Percentiles rank a stretch among this genome's conserved stretches.
Evolutionary conservation across 768 basidiomycete species (phyloP).

Genomic region (Neoboletus brunneissimus): DNA sequence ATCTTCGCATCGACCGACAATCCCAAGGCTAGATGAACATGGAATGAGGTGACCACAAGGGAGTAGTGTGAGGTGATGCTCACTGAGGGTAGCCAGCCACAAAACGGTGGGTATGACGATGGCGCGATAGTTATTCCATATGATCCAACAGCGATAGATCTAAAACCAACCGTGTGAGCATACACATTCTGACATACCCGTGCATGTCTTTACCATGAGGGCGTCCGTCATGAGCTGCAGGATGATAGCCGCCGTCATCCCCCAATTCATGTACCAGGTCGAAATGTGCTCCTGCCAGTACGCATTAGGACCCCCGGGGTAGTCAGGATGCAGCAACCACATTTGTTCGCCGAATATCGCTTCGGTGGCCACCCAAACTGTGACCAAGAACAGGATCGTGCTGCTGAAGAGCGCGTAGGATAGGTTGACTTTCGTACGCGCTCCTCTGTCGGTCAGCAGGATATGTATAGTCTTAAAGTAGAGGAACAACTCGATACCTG

Average conservation of each 20-base stretch:
- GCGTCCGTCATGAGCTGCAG: conserved; percentile 38
- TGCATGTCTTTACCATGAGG: conserved; percentile 16
- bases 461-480: conserved; percentile 23
- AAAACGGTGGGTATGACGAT: conserved; percentile 17
- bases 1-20: conserved; percentile 4
- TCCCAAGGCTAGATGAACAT: conserved; percentile 16
- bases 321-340: conserved; percentile 37
- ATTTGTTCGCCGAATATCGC: conserved; percentile 29
- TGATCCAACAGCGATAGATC: conserved; percentile 39
- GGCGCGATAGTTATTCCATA: conserved; percentile 27
- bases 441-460: conserved; percentile 3
- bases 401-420: conserved; percentile 28
- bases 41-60: neutral
- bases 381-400: conserved; percentile 26
- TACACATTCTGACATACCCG: neutral
- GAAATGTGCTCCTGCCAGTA: conserved; percentile 30
- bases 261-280: conserved; percentile 30
- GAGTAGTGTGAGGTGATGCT: neutral
- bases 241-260: conserved; percentile 22
- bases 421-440: conserved; percentile 5
- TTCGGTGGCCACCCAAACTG: conserved; percentile 26
- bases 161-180: conserved; percentile 20
- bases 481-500: conserved; percentile 25
- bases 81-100: conserved; percentile 25
- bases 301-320: conserved; percentile 34